Evolutionary conservation across 768 basidiomycete genomes (phyloP).

Genomic region (Favolaschia claudopus): DNA sequence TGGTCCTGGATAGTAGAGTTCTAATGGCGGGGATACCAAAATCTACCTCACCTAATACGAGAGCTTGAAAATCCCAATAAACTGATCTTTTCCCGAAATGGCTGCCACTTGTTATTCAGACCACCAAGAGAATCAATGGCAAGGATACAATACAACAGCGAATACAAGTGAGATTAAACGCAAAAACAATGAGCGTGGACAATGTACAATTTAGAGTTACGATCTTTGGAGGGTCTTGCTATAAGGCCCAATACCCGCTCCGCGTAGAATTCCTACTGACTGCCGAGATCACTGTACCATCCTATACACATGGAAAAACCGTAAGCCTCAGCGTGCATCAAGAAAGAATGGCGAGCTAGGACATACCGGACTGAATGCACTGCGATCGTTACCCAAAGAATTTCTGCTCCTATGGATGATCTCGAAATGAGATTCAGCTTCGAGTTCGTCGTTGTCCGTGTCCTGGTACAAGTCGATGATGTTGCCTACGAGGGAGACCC

Average conservation of each 20-base stretch:
- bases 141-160: neutral
- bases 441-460: neutral
- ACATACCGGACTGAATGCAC: conserved; percentile 27
- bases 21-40: too few relatives aligned
- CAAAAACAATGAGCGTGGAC: neutral
- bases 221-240: neutral
- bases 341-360: neutral
- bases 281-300: conserved; percentile 22
- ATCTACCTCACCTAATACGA: too few relatives aligned
- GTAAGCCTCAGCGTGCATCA: neutral
- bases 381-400: conserved; percentile 20
- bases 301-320: conserved; percentile 1
- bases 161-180: neutral
- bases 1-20: too few relatives aligned
- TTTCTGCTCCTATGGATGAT: neutral
- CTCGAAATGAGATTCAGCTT: conserved; percentile 2
- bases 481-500: conserved; percentile 18
- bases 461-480: conserved; percentile 23
- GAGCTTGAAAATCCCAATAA: too few relatives aligned
- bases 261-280: conserved; percentile 12
- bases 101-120: too few relatives aligned
- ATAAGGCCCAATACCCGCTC: conserved; percentile 28
- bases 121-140: too few relatives aligned
- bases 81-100: too few relatives aligned
- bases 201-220: too few relatives aligned